phyloP scores from a whole-genome alignment of 2,329 filamentous ascomycete species.

The Leptographium radiaticola region DNA sequence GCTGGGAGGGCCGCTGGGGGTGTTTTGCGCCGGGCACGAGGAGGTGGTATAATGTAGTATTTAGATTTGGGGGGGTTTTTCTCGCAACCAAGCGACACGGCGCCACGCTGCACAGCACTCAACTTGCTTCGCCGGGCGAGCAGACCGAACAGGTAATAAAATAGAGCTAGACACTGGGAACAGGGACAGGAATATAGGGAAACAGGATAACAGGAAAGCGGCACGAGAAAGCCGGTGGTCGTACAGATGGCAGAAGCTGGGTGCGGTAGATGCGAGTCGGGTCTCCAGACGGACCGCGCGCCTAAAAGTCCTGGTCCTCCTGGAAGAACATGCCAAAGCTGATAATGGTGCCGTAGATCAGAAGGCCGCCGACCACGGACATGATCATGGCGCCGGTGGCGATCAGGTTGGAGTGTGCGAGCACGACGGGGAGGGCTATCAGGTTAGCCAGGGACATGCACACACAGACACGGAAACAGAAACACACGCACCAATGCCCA shows the following conservation, averaged over 20 bases:
- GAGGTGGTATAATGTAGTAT: too few relatives aligned
- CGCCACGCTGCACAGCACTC: not conserved
- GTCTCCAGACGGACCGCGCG: not conserved
- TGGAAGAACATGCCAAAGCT: conserved; percentile 98
- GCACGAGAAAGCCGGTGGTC: not conserved
- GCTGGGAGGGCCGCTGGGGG: conserved; percentile 42
- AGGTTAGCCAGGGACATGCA: conserved; percentile 9
- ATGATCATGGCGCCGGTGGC: conserved; percentile 78
- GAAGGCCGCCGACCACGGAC: conserved; percentile 79
- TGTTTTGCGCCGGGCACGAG: conserved; percentile 24
- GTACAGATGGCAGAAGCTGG: not conserved
- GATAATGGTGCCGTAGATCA: conserved; percentile 98
- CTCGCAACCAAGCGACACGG: not conserved
- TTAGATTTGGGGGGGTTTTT: too few relatives aligned
- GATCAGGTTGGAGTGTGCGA: conserved; percentile 81
- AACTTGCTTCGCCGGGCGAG: too few relatives aligned
- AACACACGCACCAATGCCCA: conserved; percentile 74
- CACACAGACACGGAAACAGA: conserved; percentile 2
- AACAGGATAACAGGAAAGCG: not conserved
- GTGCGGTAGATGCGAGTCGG: too few relatives aligned
- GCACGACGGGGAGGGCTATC: conserved; percentile 70
- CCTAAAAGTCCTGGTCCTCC: conserved; percentile 87
- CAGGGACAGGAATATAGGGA: not conserved
- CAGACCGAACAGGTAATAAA: too few relatives aligned
- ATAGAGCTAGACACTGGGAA: not conserved